Base-by-base conservation (phyloP, 305 asterid genomes). In the Fraxinus baroniana region DNA sequence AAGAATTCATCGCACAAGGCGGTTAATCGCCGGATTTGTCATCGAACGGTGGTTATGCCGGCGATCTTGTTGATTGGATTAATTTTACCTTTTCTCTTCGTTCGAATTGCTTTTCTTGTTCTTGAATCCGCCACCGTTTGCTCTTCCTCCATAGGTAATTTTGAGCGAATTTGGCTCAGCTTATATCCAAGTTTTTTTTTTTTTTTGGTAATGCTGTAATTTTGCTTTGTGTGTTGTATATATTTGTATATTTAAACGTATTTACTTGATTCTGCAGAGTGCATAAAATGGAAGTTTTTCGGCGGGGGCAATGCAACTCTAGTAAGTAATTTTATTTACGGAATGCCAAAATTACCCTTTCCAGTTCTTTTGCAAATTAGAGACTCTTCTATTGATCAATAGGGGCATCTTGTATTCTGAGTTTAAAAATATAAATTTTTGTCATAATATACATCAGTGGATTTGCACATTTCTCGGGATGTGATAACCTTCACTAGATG, bases 81-180 rank as follows among this genome's bases (percentile, higher is more conserved):
- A 39, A 79, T 92, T 77, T 78, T 92, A 82, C 91, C 97, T 13
- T 88, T 91, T 39, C 88, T 93, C 20, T 89, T 93, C 70, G 36
- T 94, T 64, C 86, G 94, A 85, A 84, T 91, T 84, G 92, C 97
- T 81, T 86, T 94, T 79, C 76, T 93, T 15, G 85, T 86, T 36
- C 91, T 93, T n/a, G 94, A 94, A 86, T 93, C 97, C 57, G 93
- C 97, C 22, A 88, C 92, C 5, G 86, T 90, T 66, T 94, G 95
- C 89, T 90, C 97, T 74, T 90, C 97, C 78, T 81, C 98, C 17
- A 62, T 90, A 18, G 95, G 97, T 92, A 89, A 85, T 15, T 62
- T 79, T 46, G 8, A 3, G 17, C 41, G 2, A 2, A 70, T 32
- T 9, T 66, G 73, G 73, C 73, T 10, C 15, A 64, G 73, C 73